Evolutionary conservation across 108 stramenopile genomes (phyloP).

Genomic region (Nitzschia putrida): DNA sequence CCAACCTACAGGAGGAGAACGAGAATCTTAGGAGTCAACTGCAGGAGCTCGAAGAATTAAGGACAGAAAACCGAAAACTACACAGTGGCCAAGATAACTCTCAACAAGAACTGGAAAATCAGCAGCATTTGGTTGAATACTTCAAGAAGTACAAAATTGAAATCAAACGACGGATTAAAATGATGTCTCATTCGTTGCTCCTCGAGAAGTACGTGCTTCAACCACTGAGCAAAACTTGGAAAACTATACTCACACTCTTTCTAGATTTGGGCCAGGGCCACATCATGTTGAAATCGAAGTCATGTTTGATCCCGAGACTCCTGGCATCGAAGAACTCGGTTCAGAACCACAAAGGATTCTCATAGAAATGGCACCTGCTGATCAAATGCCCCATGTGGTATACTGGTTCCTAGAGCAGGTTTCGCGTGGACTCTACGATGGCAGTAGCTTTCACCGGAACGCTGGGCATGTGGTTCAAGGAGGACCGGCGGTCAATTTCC

Average conservation of each 20-base stretch:
- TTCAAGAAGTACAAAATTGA: constrained; percentile 6
- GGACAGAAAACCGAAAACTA: constrained; percentile 6
- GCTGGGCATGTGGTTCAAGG: constrained; percentile 81
- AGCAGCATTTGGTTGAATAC: constrained; percentile 1
- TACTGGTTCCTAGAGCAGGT: constrained; percentile 86
- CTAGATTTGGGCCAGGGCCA: constrained; percentile 77
- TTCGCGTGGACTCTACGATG: constrained; percentile 68
- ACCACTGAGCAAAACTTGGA: background rate
- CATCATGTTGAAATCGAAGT: constrained; percentile 68
- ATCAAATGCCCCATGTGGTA: constrained; percentile 78
- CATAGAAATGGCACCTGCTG: constrained; percentile 71
- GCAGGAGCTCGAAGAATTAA: background rate
- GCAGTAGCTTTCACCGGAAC: constrained; percentile 69
- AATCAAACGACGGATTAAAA: constrained; percentile 33
- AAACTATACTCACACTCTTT: background rate
- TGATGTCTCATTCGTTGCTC: constrained; percentile 15
- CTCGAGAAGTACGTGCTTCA: constrained; percentile 33
- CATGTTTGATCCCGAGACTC: constrained; percentile 46
- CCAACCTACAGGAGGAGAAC: constrained; percentile 22
- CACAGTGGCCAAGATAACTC: background rate
- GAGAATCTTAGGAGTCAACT: background rate
- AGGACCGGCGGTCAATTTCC: constrained; percentile 54
- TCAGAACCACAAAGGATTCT: constrained; percentile 41
- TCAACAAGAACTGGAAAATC: background rate
- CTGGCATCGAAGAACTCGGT: constrained; percentile 23